Conservation (phyloP, 805 yeast species). For the Pichia kluyveri region DNA sequence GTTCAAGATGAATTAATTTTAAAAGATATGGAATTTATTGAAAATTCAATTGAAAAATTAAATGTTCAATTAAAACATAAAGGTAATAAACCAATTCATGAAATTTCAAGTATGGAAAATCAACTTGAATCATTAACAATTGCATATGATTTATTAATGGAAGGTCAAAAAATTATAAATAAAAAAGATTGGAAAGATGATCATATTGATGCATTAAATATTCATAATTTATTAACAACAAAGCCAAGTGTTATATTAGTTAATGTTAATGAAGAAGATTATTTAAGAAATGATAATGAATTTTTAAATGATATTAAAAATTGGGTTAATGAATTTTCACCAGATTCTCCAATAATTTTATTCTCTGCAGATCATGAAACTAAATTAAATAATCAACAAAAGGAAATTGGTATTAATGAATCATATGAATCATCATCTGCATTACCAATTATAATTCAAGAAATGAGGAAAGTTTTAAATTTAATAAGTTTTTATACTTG, state of each 20-base stretch:
- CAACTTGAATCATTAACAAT: slow-evolving; percentile 71
- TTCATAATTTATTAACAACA: slow-evolving; percentile 82
- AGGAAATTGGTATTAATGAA: background rate
- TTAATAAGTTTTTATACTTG: slow-evolving; percentile 93
- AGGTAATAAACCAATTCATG: slow-evolving; percentile 71
- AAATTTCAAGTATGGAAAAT: slow-evolving; percentile 62
- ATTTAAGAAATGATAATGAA: slow-evolving; percentile 81
- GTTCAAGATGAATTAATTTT: slow-evolving; percentile 57
- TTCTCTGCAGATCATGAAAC: slow-evolving; percentile 28
- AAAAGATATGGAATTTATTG: slow-evolving; percentile 65
- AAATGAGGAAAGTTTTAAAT: slow-evolving; percentile 81
- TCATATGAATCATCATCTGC: slow-evolving; percentile 52
- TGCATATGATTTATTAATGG: slow-evolving; percentile 69
- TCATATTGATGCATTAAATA: slow-evolving; percentile 86
- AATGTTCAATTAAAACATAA: slow-evolving; percentile 69
- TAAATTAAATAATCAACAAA: slow-evolving; percentile 9
- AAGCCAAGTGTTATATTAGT: slow-evolving; percentile 91
- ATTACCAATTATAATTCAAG: slow-evolving; percentile 73
- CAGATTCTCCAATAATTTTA: slow-evolving; percentile 45
- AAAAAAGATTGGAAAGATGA: slow-evolving; percentile 72
- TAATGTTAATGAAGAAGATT: slow-evolving; percentile 85
- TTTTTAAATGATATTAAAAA: slow-evolving; percentile 70
- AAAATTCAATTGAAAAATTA: slow-evolving; percentile 49
- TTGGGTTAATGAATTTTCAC: slow-evolving; percentile 85
- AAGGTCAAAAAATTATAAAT: slow-evolving; percentile 82